A percentile compares a stretch with the other conserved stretches of the same genome.
These are phyloP conservation scores for Helianthus tuberosus DNA, from an alignment of 129 eudicot genomes.

Conservation along the genomic window DNA sequence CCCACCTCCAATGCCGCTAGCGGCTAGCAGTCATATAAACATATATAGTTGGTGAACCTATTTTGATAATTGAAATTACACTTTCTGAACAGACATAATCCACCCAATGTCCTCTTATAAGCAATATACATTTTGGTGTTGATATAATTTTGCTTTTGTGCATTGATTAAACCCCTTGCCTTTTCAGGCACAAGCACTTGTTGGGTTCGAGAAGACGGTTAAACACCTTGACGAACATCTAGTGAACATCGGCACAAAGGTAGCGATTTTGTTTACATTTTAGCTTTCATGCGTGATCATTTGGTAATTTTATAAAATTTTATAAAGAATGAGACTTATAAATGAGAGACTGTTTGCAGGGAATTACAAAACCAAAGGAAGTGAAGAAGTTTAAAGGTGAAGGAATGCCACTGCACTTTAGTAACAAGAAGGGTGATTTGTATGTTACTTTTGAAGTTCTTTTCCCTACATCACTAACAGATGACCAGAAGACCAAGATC, in stretches of 20 bases:
- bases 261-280: conserved; percentile 13
- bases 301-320: no score
- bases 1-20: background rate
- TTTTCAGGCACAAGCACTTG: conserved; percentile 89
- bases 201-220: conserved; percentile 84
- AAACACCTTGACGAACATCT: conserved; percentile 89
- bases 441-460: conserved; percentile 85
- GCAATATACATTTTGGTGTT: background rate
- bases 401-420: conserved; percentile 93
- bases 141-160: background rate
- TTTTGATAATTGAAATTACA: background rate
- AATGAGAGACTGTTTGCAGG: conserved; percentile 37
- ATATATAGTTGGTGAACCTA: background rate
- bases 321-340: no score
- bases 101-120: background rate
- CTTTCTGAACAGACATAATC: background rate
- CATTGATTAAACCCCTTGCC: background rate
- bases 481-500: conserved; percentile 80
- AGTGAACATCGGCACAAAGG: conserved; percentile 81
- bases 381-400: conserved; percentile 95
- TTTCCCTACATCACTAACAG: conserved; percentile 84
- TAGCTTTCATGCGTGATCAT: background rate
- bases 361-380: conserved; percentile 88
- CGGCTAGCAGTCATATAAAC: background rate
- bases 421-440: conserved; percentile 91